Evolutionary conservation across 768 basidiomycete genomes (phyloP).

Genomic region (Chalciporus pseudorubinellus): DNA sequence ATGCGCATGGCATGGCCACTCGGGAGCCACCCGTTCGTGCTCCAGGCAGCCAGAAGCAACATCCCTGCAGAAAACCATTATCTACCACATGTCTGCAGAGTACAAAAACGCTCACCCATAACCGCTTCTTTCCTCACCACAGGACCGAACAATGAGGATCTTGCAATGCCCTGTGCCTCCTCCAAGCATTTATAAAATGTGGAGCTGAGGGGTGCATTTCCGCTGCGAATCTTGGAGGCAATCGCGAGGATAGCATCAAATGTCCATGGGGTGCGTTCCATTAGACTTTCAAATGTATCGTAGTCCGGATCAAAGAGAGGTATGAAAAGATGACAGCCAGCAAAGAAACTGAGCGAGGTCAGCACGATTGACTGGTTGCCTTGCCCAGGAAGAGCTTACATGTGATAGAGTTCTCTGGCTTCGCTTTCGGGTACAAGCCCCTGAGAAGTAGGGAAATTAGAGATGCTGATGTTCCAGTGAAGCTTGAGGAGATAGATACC

Average conservation of each 20-base stretch:
- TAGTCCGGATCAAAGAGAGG: conserved; percentile 91
- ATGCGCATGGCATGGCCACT: conserved; percentile 96
- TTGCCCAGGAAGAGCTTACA: conserved; percentile 47
- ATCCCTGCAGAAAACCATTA: conserved; percentile 53
- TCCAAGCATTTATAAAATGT: conserved; percentile 91
- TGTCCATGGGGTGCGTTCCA: conserved; percentile 93
- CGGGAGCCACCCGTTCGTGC: conserved; percentile 92
- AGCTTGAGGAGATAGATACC: conserved; percentile 33
- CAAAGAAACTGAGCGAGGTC: conserved; percentile 71
- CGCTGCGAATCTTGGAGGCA: conserved; percentile 88
- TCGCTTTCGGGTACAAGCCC: conserved; percentile 83
- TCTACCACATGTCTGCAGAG: neutral
- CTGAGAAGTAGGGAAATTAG: conserved; percentile 35
- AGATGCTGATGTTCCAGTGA: neutral
- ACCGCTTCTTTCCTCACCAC: conserved; percentile 94
- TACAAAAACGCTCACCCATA: conserved; percentile 55
- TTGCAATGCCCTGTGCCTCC: conserved; percentile 94
- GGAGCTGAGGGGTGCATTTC: conserved; percentile 78
- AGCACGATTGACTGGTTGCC: neutral
- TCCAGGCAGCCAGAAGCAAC: conserved; percentile 90
- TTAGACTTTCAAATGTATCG: conserved; percentile 90
- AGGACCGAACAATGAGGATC: conserved; percentile 90
- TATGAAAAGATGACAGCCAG: conserved; percentile 94
- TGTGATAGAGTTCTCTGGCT: conserved; percentile 88
- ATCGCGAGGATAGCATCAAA: conserved; percentile 92